A percentile compares a stretch with the other conserved stretches of the same genome.
Conservation (phyloP, 805 yeast genomes). For the Torulaspora gathmanii region DNA sequence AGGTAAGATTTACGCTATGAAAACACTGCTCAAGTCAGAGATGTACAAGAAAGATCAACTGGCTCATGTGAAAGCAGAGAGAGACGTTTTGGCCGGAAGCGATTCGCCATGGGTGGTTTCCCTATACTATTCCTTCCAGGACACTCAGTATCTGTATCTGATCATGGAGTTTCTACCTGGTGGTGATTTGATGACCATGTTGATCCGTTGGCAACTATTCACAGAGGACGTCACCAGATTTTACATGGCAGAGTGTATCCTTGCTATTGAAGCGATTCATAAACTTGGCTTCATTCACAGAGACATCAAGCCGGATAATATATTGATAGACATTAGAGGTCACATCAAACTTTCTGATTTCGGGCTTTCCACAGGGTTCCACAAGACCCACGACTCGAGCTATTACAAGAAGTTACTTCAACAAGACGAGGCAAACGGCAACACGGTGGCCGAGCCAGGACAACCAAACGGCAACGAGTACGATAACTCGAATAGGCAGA, state of each 20-base stretch:
- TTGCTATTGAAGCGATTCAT: slow-evolving; percentile 92
- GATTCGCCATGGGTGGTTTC: slow-evolving; percentile 90
- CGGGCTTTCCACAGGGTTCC: slow-evolving; percentile 88
- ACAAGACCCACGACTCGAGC: slow-evolving; percentile 83
- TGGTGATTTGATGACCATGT: slow-evolving; percentile 91
- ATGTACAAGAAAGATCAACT: slow-evolving; percentile 93
- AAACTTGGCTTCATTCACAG: slow-evolving; percentile 92
- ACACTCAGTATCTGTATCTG: slow-evolving; percentile 70
- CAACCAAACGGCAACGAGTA: slow-evolving; percentile 25
- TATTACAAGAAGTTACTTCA: slow-evolving; percentile 80
- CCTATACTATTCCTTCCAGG: slow-evolving; percentile 68
- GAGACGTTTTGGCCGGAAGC: slow-evolving; percentile 89
- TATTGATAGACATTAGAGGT: slow-evolving; percentile 76
- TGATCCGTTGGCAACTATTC: slow-evolving; percentile 88
- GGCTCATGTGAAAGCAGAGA: slow-evolving; percentile 92
- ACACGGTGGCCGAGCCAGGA: slow-evolving; percentile 36
- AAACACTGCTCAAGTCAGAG: slow-evolving; percentile 81
- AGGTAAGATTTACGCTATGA: slow-evolving; percentile 90
- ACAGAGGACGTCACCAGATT: slow-evolving; percentile 90
- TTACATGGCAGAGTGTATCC: slow-evolving; percentile 93
- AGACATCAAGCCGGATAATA: slow-evolving; percentile 97
- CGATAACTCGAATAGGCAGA: slow-evolving; percentile 52
- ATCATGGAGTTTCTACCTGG: slow-evolving; percentile 96
- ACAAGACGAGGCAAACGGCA: slow-evolving; percentile 43
- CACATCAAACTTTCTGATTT: slow-evolving; percentile 81